Base-by-base conservation (phyloP, 345 rosid genomes). In the Lepidium didymum region DNA sequence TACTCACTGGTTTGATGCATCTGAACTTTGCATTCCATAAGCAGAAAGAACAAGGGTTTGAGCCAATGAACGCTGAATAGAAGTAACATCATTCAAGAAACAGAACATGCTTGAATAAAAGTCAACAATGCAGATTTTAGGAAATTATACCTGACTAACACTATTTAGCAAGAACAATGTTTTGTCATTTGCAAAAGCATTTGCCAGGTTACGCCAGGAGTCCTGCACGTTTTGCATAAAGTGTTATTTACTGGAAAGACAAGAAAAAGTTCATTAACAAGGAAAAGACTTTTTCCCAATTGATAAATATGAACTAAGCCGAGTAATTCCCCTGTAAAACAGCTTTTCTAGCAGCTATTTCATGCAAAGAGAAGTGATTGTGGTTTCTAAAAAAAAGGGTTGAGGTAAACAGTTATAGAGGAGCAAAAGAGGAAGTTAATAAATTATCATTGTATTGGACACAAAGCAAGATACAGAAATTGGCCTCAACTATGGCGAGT, bases 31-130 rank as follows among this genome's bases (percentile, higher is more conserved):
- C 81, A 89, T 77, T 72, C 97, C 97, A 78, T 85, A 87, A 43
- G 96, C 96, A 59, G 97, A 86, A 64, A 89, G 91, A 81, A 94
- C 95, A 67, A 94, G 92, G 34, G 92, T 85, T 81, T 89, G 88
- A 79, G 99, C 96, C 69, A 94, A 75, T 43, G 93, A 94, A 56
- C 94, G 90, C 99, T 91, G 84, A 73, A 78, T 66, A 8, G 67
- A 66, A 45, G 74, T 56, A 49, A 60, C 51, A 75, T 62, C 69
- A 43, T 57, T 57, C 38, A 56, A 56, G 62, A 49, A 51, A 47
- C 49, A 33, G 40, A 64, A 38, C 69, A 59, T 51, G 45, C 49
- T 53, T 9, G 41, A 35, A 38, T 25, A 53, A 31, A 19, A 35
- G 56, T 35, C 49, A 43, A 47, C n/a, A 66, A 4, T 42, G 56